phyloP scores from a whole-genome alignment of 371 early-diverging fungal species.

The Rhizomucor miehei region DNA sequence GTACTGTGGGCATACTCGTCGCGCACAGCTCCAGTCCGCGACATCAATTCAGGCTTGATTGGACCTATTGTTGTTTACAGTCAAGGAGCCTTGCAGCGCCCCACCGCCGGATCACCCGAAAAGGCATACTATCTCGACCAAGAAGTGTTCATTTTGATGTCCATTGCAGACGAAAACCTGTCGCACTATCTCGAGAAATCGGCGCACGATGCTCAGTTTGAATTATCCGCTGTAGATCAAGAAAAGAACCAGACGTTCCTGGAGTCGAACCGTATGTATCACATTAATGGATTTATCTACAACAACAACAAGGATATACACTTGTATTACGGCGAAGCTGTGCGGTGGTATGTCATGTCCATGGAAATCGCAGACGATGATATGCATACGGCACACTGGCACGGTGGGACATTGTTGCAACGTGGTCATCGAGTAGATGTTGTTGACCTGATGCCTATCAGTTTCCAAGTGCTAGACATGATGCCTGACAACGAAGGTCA shows the following conservation, averaged over 20 bases:
- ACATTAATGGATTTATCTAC: conserved; percentile 49
- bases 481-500: conserved; percentile 53
- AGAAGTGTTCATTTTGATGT: conserved; percentile 45
- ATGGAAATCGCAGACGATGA: conserved; percentile 40
- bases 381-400: conserved; percentile 56
- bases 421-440: conserved; percentile 49
- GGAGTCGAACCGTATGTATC: conserved; percentile 50
- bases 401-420: conserved; percentile 40
- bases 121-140: conserved; percentile 28
- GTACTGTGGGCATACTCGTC: conserved; percentile 48
- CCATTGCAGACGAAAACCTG: conserved; percentile 39
- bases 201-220: conserved; percentile 22
- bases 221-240: conserved; percentile 8
- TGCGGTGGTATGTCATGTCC: conserved; percentile 49
- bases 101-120: conserved; percentile 24
- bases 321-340: conserved; percentile 34
- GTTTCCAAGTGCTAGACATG: conserved; percentile 45
- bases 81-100: conserved; percentile 24
- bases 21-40: conserved; percentile 24
- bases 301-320: conserved; percentile 41
- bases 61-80: conserved; percentile 49
- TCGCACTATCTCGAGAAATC: conserved; percentile 39
- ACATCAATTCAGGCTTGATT: conserved; percentile 45
- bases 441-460: conserved; percentile 41
- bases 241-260: conserved; percentile 23